These are phyloP conservation scores for Mycotypha africana DNA, from an alignment of 371 early-diverging fungal species.

Conservation along the genomic window DNA sequence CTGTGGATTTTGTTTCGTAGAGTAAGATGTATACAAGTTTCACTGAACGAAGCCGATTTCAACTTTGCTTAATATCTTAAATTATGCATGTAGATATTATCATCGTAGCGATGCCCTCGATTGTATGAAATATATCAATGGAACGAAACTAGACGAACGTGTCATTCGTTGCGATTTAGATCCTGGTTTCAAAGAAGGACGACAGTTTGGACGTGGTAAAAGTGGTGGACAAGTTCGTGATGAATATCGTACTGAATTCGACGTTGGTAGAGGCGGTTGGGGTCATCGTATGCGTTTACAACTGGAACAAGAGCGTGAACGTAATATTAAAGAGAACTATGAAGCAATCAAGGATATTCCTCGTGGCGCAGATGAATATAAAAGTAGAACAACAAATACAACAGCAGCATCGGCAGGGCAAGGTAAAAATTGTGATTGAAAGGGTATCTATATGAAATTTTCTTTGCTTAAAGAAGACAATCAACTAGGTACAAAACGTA, in stretches of 20 bases:
- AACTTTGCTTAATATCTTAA: too few species aligned
- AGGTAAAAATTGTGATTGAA: background rate
- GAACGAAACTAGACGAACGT: slow-evolving; percentile 94
- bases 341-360: slow-evolving; percentile 61
- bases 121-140: slow-evolving; percentile 91
- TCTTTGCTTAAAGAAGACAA: too few species aligned
- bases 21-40: slow-evolving; percentile 73
- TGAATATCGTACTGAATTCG: slow-evolving; percentile 92
- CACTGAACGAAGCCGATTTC: too few species aligned
- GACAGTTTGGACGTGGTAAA: slow-evolving; percentile 96
- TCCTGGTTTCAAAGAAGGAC: slow-evolving; percentile 92
- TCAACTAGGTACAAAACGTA: slow-evolving; percentile 19
- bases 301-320: slow-evolving; percentile 57
- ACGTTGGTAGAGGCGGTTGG: slow-evolving; percentile 96
- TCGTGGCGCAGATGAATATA: slow-evolving; percentile 54
- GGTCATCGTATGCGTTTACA: slow-evolving; percentile 73
- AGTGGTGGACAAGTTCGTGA: slow-evolving; percentile 97
- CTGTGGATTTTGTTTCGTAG: slow-evolving; percentile 99
- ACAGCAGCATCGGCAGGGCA: too few species aligned
- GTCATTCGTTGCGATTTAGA: slow-evolving; percentile 95
- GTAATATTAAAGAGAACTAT: slow-evolving; percentile 59
- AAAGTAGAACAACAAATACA: slow-evolving; percentile 34
- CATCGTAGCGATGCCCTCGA: slow-evolving; percentile 81
- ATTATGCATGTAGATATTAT: slow-evolving; percentile 88
- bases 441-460: too few species aligned